Evolutionary conservation across 148 eudicot genomes (phyloP).

Genomic region (Rhododendron henanense): DNA sequence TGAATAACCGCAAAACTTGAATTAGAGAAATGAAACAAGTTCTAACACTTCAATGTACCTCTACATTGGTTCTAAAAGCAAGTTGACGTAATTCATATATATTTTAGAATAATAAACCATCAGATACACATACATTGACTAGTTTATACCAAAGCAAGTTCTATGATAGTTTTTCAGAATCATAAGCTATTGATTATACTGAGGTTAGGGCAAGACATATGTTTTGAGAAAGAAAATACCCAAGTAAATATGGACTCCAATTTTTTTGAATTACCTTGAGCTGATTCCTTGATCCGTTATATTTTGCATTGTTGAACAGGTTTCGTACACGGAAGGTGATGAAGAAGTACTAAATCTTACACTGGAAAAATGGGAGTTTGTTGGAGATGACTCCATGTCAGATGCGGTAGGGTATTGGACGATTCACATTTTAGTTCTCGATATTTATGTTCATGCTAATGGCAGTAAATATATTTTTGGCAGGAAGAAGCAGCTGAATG

Average conservation of each 20-base stretch:
- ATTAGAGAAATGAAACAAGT: too few relatives aligned
- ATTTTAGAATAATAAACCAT: too few relatives aligned
- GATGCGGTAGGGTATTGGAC: constrained; percentile 38
- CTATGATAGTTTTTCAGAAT: background rate
- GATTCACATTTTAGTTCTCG: background rate
- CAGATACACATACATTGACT: background rate
- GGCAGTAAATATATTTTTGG: constrained; percentile 16
- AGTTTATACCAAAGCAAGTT: background rate
- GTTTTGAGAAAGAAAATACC: background rate
- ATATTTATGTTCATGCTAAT: background rate
- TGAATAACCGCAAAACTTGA: too few relatives aligned
- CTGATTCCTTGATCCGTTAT: background rate
- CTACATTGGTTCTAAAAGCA: too few relatives aligned
- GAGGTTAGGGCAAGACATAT: background rate
- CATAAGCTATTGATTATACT: background rate
- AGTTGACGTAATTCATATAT: too few relatives aligned
- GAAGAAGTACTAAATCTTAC: constrained; percentile 46
- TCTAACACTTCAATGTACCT: background rate
- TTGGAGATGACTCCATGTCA: constrained; percentile 18
- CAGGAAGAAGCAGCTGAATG: constrained; percentile 48
- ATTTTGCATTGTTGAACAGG: constrained; percentile 29
- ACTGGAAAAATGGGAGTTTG: constrained; percentile 47
- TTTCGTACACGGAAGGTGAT: constrained; percentile 66
- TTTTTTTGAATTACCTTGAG: background rate
- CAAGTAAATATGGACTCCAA: background rate